Base-by-base conservation (phyloP, 768 basidiomycete genomes). In the Phanerochaete sordida region DNA sequence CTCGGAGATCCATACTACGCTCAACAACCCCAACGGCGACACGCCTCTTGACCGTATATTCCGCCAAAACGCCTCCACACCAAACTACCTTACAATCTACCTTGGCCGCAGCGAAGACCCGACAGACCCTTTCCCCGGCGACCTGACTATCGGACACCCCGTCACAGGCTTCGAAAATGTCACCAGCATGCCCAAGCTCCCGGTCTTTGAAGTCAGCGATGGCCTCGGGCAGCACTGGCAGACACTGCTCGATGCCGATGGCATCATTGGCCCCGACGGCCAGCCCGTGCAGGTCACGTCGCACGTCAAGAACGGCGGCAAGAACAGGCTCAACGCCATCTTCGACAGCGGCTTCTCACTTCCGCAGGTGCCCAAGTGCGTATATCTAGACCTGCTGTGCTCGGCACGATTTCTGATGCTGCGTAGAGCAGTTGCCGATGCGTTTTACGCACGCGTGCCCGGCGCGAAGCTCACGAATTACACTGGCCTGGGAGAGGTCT, bases 221-320 rank as follows among this genome's bases (percentile, higher is more conserved):
- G 52, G 65, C 37, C 23, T 31, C 9, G 64, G 65, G 21, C 71
- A 72, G 59, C 74, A 75, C 59, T 76, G 73, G 71, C 69, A 72
- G 62, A 66, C 64, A 8, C 61, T 69, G 43, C 26, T 72, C 52
- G 73, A 73, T 62, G 60, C 59, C 59, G 62, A 73, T 55, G 71
- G 70, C 15, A 71, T 74, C 47, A 65, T 73, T n/a, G 74, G 74
- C 11, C 74, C 74, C 15, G 74, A 75, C 44, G 73, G 71, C 2
- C 44, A 69, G 33, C 60, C 67, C 7, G 65, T 75, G 23, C 63
- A 62, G 4, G 57, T 68, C 23, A 55, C 64, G 19, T 69, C 68
- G 6, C 33, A 49, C 9, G 67, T 68, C 16, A 53, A 59, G 47
- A 51, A 58, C 39, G 61, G 64, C 23, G 55, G 45, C 30, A 65